Base-by-base conservation (phyloP, 2,329 filamentous ascomycete genomes). In the Talaromyces sp. region DNA sequence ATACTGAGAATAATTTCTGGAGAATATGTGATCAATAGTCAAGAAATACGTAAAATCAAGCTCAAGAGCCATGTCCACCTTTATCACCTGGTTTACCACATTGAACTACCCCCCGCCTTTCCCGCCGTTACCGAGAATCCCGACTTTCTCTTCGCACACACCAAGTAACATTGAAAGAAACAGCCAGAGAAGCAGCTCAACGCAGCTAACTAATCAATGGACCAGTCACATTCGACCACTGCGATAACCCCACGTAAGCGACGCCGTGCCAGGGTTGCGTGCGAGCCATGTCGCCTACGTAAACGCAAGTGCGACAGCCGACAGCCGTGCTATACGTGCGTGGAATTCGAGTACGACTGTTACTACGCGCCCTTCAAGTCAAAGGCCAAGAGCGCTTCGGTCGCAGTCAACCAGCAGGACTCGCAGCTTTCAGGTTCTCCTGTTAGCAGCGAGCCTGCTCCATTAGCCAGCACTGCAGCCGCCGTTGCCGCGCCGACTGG, bases 281-380 rank as follows among this genome's bases (percentile, higher is more conserved):
- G 81, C 65, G 73, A 80, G 61, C 79, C 81, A 19, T 85, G 84
- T 61, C 77, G 84, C 39, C 77, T 83, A 13, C 78, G 83, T 55
- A 85, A 85, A 69, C 77, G 84, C 53, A 82, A 83, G 71, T 85
- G 84, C 65, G 81, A 85, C 63, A 82, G 83, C 13, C 73, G 72
- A 6, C 72, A 78, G 47, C 84, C 84, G 0, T 85, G 84, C 67
- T 76, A 75, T 55, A 82, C 81, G 36, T 85, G 84, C 68, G 72
- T 77, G 0, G 78, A 82, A 33, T 83, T 81, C 62, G 82, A 83
- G 44, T 82, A 83, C 60, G 78, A 81, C 17, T 85, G 83, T 67
- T 74, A 73, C 60, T 85, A 83, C 68, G 75, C 32, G 15, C 36
- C 25, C 5, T n/a, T 28, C 28, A 49, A 60, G 55, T 42, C 11